Evolutionary conservation across 345 rosid genomes (phyloP).

Genomic region (Populus euphratica): DNA sequence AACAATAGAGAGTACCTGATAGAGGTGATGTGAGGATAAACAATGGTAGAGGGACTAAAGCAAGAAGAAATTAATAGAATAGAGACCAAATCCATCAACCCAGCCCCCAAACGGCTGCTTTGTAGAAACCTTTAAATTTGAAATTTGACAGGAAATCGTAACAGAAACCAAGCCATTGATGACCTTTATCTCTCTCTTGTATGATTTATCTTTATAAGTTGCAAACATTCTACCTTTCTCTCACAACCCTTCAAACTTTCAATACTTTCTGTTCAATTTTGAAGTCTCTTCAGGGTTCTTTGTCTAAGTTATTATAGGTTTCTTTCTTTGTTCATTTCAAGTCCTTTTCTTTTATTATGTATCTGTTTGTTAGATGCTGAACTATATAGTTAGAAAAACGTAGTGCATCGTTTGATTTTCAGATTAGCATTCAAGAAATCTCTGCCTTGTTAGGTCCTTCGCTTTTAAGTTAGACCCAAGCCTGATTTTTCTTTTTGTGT

Average conservation of each 20-base stretch:
- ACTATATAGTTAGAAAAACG: background rate
- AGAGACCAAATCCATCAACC: background rate
- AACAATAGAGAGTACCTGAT: too few relatives aligned
- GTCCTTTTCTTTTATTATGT: background rate
- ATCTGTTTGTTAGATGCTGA: background rate
- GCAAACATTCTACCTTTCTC: background rate
- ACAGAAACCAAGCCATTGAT: conserved; percentile 21
- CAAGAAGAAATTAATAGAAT: too few relatives aligned
- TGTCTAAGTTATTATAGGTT: background rate
- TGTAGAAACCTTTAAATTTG: conserved; percentile 10
- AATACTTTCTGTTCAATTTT: background rate
- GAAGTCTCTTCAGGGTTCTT: background rate
- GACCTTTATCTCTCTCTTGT: background rate
- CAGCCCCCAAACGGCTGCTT: background rate
- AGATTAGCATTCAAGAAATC: too few relatives aligned
- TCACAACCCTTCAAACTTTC: background rate
- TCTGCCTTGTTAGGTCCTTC: too few relatives aligned
- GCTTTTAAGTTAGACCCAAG: background rate
- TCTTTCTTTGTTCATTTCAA: background rate
- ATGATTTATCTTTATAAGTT: conserved; percentile 7
- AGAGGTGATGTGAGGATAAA: too few relatives aligned
- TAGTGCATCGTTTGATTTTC: too few relatives aligned
- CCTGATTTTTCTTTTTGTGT: background rate
- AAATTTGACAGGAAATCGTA: conserved; percentile 24
- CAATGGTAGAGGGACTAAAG: too few relatives aligned